phyloP scores from a whole-genome alignment of 371 early-diverging fungal genomes.

The Mucor irregularis region DNA sequence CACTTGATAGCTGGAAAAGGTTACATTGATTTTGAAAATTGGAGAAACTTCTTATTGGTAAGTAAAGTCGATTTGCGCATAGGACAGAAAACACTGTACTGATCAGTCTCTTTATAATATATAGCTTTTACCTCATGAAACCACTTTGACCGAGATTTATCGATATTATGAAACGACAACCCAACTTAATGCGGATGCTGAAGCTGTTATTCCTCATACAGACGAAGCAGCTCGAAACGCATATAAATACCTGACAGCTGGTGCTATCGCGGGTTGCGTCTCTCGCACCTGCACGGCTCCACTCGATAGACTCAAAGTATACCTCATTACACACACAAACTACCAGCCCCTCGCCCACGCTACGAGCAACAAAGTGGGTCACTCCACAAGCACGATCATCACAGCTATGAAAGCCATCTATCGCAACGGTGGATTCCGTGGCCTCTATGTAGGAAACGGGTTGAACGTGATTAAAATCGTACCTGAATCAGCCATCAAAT shows the following conservation, averaged over 20 bases:
- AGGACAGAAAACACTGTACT: neutral
- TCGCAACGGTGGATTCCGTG: conserved; percentile 60
- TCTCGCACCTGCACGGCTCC: conserved; percentile 83
- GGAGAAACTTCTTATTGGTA: conserved; percentile 73
- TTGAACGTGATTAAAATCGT: conserved; percentile 80
- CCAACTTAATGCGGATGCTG: conserved; percentile 60
- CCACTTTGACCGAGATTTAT: conserved; percentile 59
- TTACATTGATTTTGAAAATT: conserved; percentile 65
- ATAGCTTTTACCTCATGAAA: conserved; percentile 40
- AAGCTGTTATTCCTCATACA: conserved; percentile 59
- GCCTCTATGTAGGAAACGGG: conserved; percentile 83
- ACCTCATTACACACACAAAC: conserved; percentile 62
- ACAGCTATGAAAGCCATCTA: conserved; percentile 54
- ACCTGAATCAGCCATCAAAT: conserved; percentile 81
- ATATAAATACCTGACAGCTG: conserved; percentile 68
- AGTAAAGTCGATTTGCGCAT: neutral
- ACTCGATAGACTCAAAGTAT: conserved; percentile 79
- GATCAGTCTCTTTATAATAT: neutral
- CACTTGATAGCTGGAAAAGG: conserved; percentile 54
- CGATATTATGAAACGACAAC: conserved; percentile 62
- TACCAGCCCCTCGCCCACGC: conserved; percentile 6
- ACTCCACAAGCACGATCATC: conserved; percentile 25
- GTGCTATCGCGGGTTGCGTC: conserved; percentile 79
- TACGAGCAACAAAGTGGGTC: neutral
- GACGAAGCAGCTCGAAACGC: conserved; percentile 44